Percentiles rank a stretch among this genome's conserved stretches.
phyloP scores from a whole-genome alignment of 768 basidiomycete species.

The Ramaria sp. region DNA sequence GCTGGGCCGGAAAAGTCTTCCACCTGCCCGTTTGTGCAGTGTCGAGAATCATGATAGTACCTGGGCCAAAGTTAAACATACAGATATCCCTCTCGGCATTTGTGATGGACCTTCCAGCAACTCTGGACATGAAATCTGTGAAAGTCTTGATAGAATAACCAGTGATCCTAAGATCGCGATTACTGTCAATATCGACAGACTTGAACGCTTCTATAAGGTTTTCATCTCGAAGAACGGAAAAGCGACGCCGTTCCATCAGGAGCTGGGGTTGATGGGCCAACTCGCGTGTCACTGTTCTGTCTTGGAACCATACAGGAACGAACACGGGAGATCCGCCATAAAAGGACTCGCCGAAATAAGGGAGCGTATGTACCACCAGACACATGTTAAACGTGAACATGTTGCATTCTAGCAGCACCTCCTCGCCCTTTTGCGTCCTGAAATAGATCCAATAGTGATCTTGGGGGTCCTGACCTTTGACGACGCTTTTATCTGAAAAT shows the following conservation, averaged over 20 bases:
- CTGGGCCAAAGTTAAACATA: neutral
- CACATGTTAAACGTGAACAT: slow-evolving; percentile 37
- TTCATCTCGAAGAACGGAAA: slow-evolving; percentile 6
- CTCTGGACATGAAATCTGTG: slow-evolving; percentile 1
- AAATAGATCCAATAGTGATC: slow-evolving; percentile 44
- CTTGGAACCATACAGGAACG: slow-evolving; percentile 11
- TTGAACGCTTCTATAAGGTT: neutral
- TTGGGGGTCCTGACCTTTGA: slow-evolving; percentile 28
- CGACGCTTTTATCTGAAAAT: slow-evolving; percentile 15
- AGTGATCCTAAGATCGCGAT: neutral
- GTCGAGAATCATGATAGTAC: neutral
- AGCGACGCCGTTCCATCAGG: slow-evolving; percentile 1
- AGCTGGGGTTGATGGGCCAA: neutral
- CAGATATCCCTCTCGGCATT: neutral
- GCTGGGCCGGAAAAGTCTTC: slow-evolving; percentile 4
- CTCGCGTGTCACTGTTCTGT: neutral
- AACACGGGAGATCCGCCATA: neutral
- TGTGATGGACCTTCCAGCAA: neutral
- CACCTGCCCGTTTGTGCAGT: neutral
- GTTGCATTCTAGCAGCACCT: slow-evolving; percentile 29
- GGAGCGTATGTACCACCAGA: slow-evolving; percentile 16
- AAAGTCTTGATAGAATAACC: neutral
- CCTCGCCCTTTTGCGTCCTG: slow-evolving; percentile 30
- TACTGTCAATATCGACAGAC: neutral
- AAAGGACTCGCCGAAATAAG: slow-evolving; percentile 13